Evolutionary conservation across 306 rosid genomes (phyloP), one percentile per base, ranked within the genome.

Genomic region (Quillaja saponaria): DNA sequence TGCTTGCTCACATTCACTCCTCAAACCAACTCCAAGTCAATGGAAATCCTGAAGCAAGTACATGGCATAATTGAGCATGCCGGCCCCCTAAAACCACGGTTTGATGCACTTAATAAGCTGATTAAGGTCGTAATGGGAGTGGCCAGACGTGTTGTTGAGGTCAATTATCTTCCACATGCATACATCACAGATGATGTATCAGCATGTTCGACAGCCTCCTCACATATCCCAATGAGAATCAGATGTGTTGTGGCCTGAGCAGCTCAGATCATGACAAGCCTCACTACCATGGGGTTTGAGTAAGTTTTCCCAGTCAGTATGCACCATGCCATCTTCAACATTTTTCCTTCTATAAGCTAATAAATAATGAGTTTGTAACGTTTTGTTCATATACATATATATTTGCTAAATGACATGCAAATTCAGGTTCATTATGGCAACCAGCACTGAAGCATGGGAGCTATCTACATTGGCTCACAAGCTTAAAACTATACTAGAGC

Each of bases 391-490:
- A n/a, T n/a, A n/a, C n/a, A n/a, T n/a, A n/a, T n/a, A n/a, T n/a
- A n/a, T n/a, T n/a, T n/a, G n/a, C n/a, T n/a, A n/a, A n/a, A n/a
- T 37, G 7, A 37, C 40, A 37, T 5, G 6, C 70, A 52, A 13
- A 64, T 74, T 61, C 83, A 85, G 91, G 78, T 66, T 64, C 72
- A 66, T 75, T 64, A 28, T 76, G n/a, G n/a, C n/a, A 44, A 68
- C 85, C 33, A 78, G 77, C 51, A 66, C 72, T 13, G 91, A 85
- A 33, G 64, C 90, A 37, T 81, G 91, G 91, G 91, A 85, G 77
- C 76, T 81, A 68, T 79, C 85, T 11, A 81, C 85, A n/a, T 69
- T 81, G 56, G 78, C 73, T 54, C 83, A 79, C 80, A 85, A 85
- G 55, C 85, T 85, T 41, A 81, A 64, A 62, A 81, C 55, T 76